Conservation (phyloP, 164 flowering plant species). For the Brasenia schreberi region DNA sequence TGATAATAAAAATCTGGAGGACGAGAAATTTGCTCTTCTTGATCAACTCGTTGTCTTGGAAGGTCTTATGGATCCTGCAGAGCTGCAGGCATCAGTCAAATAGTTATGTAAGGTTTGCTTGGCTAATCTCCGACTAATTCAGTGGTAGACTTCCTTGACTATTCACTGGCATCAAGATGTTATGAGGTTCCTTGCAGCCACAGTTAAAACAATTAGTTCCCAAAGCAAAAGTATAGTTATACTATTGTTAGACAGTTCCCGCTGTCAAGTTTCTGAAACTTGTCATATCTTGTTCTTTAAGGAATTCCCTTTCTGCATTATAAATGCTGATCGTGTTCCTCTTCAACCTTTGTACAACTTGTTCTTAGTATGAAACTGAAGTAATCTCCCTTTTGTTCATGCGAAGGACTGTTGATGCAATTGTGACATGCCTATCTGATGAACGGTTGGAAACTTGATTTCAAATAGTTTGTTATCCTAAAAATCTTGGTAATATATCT, state of each 20-base stretch:
- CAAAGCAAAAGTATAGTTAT: neutral
- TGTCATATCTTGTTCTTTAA: neutral
- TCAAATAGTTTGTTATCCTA: too few relatives aligned
- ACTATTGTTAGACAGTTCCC: neutral
- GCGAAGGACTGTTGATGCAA: too few relatives aligned
- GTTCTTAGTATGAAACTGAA: too few relatives aligned
- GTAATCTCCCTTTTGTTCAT: too few relatives aligned
- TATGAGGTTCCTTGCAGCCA: neutral
- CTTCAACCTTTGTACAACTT: too few relatives aligned
- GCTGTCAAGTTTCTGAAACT: neutral
- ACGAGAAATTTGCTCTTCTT: constrained; percentile 60
- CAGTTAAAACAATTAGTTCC: neutral
- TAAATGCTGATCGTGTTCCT: too few relatives aligned
- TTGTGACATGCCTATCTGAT: too few relatives aligned
- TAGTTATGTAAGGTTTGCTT: neutral
- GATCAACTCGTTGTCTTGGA: constrained; percentile 89
- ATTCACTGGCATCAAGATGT: neutral
- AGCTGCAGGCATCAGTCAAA: constrained; percentile 18
- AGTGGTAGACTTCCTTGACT: neutral
- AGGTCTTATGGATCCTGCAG: constrained; percentile 80
- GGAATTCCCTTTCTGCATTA: too few relatives aligned
- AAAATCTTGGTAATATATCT: too few relatives aligned
- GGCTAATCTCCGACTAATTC: neutral
- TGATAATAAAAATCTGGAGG: constrained; percentile 50
- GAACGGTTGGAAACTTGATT: too few relatives aligned